Evolutionary conservation across 495 filamentous ascomycete species (phyloP).

Genomic region (Penicillium lividum): DNA sequence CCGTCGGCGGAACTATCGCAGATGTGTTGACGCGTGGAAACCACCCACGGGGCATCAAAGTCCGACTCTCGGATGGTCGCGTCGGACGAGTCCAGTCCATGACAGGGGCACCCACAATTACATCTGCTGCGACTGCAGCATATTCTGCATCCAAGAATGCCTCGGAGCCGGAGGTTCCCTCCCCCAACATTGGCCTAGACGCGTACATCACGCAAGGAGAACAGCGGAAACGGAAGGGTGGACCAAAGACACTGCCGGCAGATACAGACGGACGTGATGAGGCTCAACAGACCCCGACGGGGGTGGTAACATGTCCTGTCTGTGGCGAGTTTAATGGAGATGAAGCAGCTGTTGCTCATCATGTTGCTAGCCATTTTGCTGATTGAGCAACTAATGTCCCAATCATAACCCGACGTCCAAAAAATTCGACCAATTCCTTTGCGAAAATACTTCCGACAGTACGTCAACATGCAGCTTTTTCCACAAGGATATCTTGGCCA

Average conservation of each 20-base stretch:
- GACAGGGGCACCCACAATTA: constrained; percentile 2
- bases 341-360: constrained; percentile 32
- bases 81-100: constrained; percentile 64
- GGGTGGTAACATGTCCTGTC: constrained; percentile 21
- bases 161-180: constrained; percentile 10
- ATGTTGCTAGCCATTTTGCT: constrained; percentile 31
- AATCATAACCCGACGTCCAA: too few species aligned
- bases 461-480: too few species aligned
- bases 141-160: constrained; percentile 12
- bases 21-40: constrained; percentile 68
- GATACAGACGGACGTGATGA: neutral
- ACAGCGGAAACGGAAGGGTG: constrained; percentile 13
- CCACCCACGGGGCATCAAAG: constrained; percentile 77
- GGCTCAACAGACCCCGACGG: neutral
- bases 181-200: constrained; percentile 13
- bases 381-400: too few species aligned
- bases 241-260: constrained; percentile 1
- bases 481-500: too few species aligned
- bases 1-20: constrained; percentile 60
- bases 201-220: constrained; percentile 15
- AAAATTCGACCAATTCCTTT: too few species aligned
- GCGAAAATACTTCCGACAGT: too few species aligned
- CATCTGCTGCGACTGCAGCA: constrained; percentile 4
- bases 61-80: constrained; percentile 64
- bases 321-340: constrained; percentile 30